A percentile compares a stretch with the other conserved stretches of the same genome.
Evolutionary conservation across 805 yeast species (phyloP).

Genomic region (Candida rishiriensis): DNA sequence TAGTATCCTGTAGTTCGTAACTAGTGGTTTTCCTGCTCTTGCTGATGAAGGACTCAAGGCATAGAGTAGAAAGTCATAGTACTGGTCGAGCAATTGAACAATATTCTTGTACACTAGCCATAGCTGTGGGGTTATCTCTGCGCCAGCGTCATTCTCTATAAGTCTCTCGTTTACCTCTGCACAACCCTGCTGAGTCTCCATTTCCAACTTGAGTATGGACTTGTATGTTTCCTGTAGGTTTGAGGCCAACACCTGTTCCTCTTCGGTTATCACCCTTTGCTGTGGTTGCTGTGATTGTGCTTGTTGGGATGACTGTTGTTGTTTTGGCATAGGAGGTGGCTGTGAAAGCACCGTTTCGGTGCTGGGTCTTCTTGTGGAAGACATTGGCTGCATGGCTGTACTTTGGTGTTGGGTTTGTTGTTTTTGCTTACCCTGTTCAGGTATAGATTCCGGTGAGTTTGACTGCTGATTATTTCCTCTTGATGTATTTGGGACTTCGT

Average conservation of each 20-base stretch:
- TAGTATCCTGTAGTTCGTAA: slow-evolving; percentile 72
- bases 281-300: slow-evolving; percentile 12
- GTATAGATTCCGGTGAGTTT: slow-evolving; percentile 22
- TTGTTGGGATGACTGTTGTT: slow-evolving; percentile 5
- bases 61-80: slow-evolving; percentile 65
- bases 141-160: slow-evolving; percentile 37
- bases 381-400: not conserved
- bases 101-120: slow-evolving; percentile 72
- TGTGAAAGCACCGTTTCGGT: slow-evolving; percentile 24
- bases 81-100: slow-evolving; percentile 60
- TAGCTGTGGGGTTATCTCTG: slow-evolving; percentile 54
- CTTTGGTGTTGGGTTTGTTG: slow-evolving; percentile 4
- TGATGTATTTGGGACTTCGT: slow-evolving; percentile 14
- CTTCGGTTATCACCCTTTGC: slow-evolving; percentile 38
- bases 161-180: slow-evolving; percentile 52
- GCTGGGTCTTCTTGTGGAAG: slow-evolving; percentile 19
- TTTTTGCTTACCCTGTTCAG: slow-evolving; percentile 12
- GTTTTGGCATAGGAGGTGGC: slow-evolving; percentile 14
- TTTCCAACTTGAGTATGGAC: slow-evolving; percentile 61
- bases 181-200: slow-evolving; percentile 66
- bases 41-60: slow-evolving; percentile 64
- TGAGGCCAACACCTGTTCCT: slow-evolving; percentile 62
- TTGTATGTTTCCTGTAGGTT: slow-evolving; percentile 74
- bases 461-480: slow-evolving; percentile 12
- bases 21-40: slow-evolving; percentile 72